Evolutionary conservation across 1,284 basidiomycete genomes (phyloP).

Genomic region (Ustilago esculenta): DNA sequence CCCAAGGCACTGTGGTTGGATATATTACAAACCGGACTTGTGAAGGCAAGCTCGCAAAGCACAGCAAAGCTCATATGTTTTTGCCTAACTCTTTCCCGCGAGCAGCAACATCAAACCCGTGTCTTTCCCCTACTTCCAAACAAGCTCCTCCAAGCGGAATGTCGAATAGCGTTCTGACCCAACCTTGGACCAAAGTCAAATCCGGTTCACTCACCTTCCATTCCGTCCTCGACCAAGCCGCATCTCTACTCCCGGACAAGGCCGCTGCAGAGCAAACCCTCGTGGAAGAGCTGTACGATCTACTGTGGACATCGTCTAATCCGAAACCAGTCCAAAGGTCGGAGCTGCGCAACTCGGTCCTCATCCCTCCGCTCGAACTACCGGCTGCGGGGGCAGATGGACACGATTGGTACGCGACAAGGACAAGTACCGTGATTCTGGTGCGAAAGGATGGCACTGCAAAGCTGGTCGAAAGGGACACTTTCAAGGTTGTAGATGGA

Average conservation of each 20-base stretch:
- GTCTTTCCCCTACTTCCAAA: neutral
- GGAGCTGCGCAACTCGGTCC: conserved; percentile 34
- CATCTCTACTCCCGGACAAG: neutral
- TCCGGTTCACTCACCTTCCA: conserved; percentile 8
- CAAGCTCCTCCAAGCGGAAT: conserved; percentile 14
- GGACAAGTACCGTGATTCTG: conserved; percentile 45
- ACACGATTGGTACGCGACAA: conserved; percentile 47
- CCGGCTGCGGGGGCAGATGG: neutral
- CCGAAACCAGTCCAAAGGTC: conserved; percentile 11
- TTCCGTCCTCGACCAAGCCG: neutral
- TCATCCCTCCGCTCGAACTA: conserved; percentile 34
- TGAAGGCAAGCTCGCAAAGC: neutral
- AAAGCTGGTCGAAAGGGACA: conserved; percentile 41
- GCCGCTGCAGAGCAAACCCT: conserved; percentile 7
- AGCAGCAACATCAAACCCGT: too few species aligned
- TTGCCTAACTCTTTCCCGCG: neutral
- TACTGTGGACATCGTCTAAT: conserved; percentile 31
- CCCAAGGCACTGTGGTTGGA: conserved; percentile 4
- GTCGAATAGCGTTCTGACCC: conserved; percentile 31
- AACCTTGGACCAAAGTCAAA: conserved; percentile 42
- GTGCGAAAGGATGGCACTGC: conserved; percentile 19
- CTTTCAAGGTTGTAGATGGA: conserved; percentile 9
- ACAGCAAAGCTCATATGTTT: conserved; percentile 16
- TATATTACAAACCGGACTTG: conserved; percentile 39
- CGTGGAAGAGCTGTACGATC: conserved; percentile 25